These are phyloP conservation scores for Bipolaris gigantea DNA, from an alignment of 2,329 filamentous ascomycete genomes.

Conservation along the genomic window DNA sequence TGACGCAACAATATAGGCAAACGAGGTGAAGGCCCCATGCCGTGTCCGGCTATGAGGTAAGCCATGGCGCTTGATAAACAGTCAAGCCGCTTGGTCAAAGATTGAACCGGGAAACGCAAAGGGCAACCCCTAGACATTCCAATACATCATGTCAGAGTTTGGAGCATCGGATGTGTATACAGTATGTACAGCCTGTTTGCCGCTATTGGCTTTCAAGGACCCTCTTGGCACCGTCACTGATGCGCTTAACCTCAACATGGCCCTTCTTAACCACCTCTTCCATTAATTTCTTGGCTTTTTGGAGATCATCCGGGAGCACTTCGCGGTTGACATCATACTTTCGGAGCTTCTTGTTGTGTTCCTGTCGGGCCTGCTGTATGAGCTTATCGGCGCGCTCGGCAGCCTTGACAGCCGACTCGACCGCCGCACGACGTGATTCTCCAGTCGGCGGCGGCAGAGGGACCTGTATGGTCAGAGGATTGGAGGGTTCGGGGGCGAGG, in stretches of 20 bases:
- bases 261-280: conserved; percentile 56
- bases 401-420: conserved; percentile 47
- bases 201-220: conserved; percentile 46
- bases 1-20: background rate
- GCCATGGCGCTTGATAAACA: background rate
- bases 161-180: background rate
- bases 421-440: conserved; percentile 52
- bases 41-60: conserved; percentile 1
- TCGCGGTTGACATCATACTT: conserved; percentile 48
- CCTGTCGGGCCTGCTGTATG: conserved; percentile 50
- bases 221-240: conserved; percentile 53
- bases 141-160: background rate
- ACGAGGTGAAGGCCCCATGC: background rate
- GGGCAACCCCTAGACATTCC: background rate
- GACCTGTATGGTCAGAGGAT: conserved; percentile 56
- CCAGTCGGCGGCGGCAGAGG: conserved; percentile 61
- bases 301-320: conserved; percentile 53
- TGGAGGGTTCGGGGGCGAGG: conserved; percentile 53
- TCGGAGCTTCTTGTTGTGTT: conserved; percentile 54
- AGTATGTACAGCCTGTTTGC: background rate
- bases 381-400: conserved; percentile 47
- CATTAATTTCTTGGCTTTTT: conserved; percentile 54
- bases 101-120: background rate
- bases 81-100: background rate
- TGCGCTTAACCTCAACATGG: conserved; percentile 52